phyloP scores from a whole-genome alignment of 345 rosid species.

The Eucalyptus cloeziana region DNA sequence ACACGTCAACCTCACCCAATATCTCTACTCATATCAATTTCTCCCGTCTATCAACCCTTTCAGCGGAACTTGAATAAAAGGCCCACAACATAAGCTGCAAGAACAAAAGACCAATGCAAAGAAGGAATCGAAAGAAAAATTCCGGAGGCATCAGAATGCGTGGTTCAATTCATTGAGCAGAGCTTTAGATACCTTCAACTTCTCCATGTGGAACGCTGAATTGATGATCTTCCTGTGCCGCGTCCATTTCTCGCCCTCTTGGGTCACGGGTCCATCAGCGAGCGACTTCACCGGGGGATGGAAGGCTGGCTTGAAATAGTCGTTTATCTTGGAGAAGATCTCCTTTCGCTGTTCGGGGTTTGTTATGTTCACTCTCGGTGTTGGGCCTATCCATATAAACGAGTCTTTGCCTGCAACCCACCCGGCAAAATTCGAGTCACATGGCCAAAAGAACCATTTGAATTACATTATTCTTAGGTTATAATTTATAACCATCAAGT shows the following conservation, averaged over 20 bases:
- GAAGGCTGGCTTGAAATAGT: not conserved
- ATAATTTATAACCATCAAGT: no score
- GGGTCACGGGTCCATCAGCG: not conserved
- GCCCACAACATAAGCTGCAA: conserved; percentile 16
- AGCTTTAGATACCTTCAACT: no score
- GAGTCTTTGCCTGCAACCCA: not conserved
- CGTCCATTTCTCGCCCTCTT: conserved; percentile 3
- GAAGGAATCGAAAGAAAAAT: not conserved
- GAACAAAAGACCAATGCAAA: no score
- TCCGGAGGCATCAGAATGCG: not conserved
- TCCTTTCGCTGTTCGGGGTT: not conserved
- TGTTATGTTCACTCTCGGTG: not conserved
- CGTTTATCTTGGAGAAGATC: not conserved
- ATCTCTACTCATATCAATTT: not conserved
- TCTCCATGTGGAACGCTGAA: conserved; percentile 40
- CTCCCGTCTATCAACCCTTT: conserved; percentile 31
- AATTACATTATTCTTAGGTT: no score
- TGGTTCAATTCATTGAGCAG: not conserved
- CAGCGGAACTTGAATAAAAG: conserved; percentile 9
- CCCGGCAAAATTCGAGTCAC: no score
- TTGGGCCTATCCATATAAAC: conserved; percentile 1
- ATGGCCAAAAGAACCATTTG: no score
- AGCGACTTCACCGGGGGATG: not conserved
- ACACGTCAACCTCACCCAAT: conserved; percentile 16
- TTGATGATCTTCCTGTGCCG: conserved; percentile 19